These are phyloP conservation scores for Pseudonitzschia multistriata DNA, from an alignment of 108 stramenopile species.

Conservation along the genomic window DNA sequence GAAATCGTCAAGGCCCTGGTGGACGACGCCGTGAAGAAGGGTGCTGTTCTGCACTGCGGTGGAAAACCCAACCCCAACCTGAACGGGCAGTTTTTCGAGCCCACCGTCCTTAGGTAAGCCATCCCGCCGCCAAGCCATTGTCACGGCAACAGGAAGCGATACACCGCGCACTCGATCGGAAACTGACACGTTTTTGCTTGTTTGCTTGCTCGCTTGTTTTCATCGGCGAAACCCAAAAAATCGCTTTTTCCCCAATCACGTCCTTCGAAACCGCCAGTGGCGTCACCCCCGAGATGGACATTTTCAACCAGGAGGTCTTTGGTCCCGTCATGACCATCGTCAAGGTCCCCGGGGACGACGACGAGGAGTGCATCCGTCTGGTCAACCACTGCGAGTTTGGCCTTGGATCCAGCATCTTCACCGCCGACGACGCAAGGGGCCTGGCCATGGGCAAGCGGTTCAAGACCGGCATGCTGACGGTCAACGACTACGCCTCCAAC, in stretches of 20 bases:
- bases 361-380: conserved; percentile 79
- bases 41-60: conserved; percentile 89
- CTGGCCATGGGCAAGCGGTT: conserved; percentile 82
- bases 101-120: conserved; percentile 82
- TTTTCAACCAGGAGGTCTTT: conserved; percentile 97
- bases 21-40: conserved; percentile 96
- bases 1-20: conserved; percentile 84
- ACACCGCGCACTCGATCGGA: not conserved
- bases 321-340: conserved; percentile 98
- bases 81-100: conserved; percentile 92
- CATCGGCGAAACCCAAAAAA: not conserved
- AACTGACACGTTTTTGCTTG: too few species aligned
- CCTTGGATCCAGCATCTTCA: conserved; percentile 91
- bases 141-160: too few species aligned
- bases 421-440: conserved; percentile 64
- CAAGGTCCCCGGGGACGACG: conserved; percentile 82
- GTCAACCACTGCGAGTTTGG: conserved; percentile 92
- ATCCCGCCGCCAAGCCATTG: too few species aligned
- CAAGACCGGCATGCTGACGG: conserved; percentile 93
- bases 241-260: not conserved
- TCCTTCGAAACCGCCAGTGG: conserved; percentile 34
- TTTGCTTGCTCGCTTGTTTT: not conserved
- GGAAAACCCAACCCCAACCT: conserved; percentile 72
- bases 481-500: conserved; percentile 97
- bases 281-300: conserved; percentile 89